phyloP scores from a whole-genome alignment of 2,329 filamentous ascomycete genomes.

The Elsinoe arachidis region DNA sequence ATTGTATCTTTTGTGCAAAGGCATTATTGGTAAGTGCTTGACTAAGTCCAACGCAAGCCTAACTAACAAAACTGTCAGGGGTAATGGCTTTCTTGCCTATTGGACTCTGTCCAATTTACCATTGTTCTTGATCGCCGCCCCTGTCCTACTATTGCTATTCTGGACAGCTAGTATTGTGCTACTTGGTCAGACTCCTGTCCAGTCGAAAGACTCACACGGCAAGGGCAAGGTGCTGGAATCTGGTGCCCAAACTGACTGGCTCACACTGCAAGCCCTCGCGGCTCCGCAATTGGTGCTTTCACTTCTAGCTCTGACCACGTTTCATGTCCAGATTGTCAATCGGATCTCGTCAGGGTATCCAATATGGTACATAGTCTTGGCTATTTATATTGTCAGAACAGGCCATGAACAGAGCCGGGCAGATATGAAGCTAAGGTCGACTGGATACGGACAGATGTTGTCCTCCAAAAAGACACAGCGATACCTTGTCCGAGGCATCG shows the following conservation, averaged over 20 bases:
- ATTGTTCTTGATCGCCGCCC: conserved; percentile 73
- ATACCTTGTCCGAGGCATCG: conserved; percentile 55
- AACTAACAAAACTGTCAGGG: conserved; percentile 47
- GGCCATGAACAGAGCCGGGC: not conserved
- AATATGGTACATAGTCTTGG: conserved; percentile 79
- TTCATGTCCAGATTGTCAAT: conserved; percentile 91
- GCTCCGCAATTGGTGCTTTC: conserved; percentile 65
- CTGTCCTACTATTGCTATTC: conserved; percentile 62
- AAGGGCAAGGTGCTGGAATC: not conserved
- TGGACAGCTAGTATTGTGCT: conserved; percentile 44
- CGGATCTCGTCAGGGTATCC: conserved; percentile 82
- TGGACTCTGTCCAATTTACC: conserved; percentile 84
- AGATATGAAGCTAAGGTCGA: not conserved
- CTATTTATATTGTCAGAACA: conserved; percentile 32
- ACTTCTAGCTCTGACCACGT: conserved; percentile 62
- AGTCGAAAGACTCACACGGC: too few species aligned
- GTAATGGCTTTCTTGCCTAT: conserved; percentile 78
- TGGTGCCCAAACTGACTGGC: not conserved
- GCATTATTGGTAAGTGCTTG: conserved; percentile 65
- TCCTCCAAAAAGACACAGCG: conserved; percentile 12
- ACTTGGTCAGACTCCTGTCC: not conserved
- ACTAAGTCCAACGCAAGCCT: not conserved
- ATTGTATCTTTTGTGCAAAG: conserved; percentile 87
- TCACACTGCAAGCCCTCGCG: conserved; percentile 44
- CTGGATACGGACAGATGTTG: not conserved